Conservation (phyloP, 2,329 filamentous ascomycete genomes). For the Fusarium nematophilum region DNA sequence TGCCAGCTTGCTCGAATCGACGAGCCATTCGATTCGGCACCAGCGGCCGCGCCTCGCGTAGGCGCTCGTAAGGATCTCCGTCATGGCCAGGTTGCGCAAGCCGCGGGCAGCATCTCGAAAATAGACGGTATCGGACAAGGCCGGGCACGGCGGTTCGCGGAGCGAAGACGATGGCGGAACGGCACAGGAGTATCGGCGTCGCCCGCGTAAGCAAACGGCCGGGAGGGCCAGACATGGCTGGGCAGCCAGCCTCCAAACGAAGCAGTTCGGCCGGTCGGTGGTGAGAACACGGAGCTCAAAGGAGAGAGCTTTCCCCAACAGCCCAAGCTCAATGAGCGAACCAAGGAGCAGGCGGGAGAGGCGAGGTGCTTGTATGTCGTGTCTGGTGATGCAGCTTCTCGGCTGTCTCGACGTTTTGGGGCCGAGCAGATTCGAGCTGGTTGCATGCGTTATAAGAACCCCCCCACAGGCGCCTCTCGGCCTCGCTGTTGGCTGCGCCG, state of each 20-base stretch:
- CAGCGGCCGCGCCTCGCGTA: slow-evolving; percentile 49
- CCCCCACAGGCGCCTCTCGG: too few species aligned
- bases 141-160: slow-evolving; percentile 11
- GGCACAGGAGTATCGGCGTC: slow-evolving; percentile 1
- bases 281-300: neutral
- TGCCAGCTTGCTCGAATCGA: slow-evolving; percentile 43
- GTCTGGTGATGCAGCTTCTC: slow-evolving; percentile 25
- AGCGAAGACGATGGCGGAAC: slow-evolving; percentile 11
- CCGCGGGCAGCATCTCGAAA: slow-evolving; percentile 38
- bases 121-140: slow-evolving; percentile 24
- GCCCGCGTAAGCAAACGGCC: slow-evolving; percentile 30
- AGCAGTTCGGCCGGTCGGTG: neutral
- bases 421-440: slow-evolving; percentile 8
- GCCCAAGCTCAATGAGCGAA: neutral
- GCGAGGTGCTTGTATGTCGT: slow-evolving; percentile 12
- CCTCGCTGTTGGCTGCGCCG: too few species aligned
- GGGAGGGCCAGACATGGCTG: slow-evolving; percentile 37
- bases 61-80: slow-evolving; percentile 39
- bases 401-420: slow-evolving; percentile 3
- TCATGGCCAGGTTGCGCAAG: slow-evolving; percentile 34
- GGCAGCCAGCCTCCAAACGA: neutral
- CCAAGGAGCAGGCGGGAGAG: slow-evolving; percentile 4
- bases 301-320: neutral
- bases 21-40: slow-evolving; percentile 43
- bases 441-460: slow-evolving; percentile 32